Base-by-base conservation (phyloP, 352 stramenopile genomes). In the Phytophthora colocasiae region DNA sequence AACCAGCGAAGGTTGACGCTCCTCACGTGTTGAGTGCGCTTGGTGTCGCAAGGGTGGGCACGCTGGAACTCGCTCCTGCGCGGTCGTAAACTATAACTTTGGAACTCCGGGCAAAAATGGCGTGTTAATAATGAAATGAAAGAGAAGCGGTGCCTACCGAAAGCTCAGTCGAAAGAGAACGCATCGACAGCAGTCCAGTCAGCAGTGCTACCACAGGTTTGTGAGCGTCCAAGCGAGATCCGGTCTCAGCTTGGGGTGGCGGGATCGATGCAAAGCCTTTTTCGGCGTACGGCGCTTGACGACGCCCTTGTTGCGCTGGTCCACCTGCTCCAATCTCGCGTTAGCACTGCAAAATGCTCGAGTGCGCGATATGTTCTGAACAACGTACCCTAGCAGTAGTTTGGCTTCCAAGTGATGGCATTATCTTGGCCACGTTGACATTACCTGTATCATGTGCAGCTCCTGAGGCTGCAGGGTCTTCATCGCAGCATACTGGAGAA, bases 81-180 rank as follows among this genome's bases (percentile, higher is more conserved):
- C 19, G 27, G 12, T 14, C 24, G 19, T 17, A 2, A 17, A 6
- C 36, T 14, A 46, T 8, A 24, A 47, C 3, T 38, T 57, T 24
- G 19, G 49, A n/a, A 43, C 12, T 26, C 19, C n/a, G 5, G 22
- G 27, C 44, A 61, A 63, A 29, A 26, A 51, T 57, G 43, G 45
- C 44, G 38, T 60, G 40, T 69, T 66, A 29, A 22, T 41, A 32
- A 43, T 29, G 49, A 55, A 58, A 34, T 36, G 34, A 61, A 51
- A 1, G 32, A 55, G 19, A 6, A 12, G 47, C 11, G 32, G 49
- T 55, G 14, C 34, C 38, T 52, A 54, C n/a, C 40, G 19, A 24
- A 17, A 44, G 52, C 22, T 80, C 43, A 85, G 24, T 70, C 66
- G 43, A 85, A 85, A 14, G 71, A 77, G 51, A 85, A 85, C 8